These are phyloP conservation scores for Daldinia bambusicola DNA, from an alignment of 495 filamentous ascomycete genomes.

Conservation along the genomic window DNA sequence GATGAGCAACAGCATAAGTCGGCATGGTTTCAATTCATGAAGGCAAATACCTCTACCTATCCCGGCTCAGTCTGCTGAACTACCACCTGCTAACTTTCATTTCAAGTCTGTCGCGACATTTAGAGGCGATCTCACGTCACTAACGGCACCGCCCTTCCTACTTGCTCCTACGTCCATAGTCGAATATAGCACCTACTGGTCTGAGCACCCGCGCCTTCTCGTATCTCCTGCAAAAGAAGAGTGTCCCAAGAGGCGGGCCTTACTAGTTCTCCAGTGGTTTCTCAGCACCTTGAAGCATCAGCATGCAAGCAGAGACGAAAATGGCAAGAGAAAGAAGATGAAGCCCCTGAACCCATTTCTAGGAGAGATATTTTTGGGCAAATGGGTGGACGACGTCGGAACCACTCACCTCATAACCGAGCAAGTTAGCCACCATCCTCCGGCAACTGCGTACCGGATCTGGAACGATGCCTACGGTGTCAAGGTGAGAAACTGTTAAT, in stretches of 20 bases:
- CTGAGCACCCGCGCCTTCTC: constrained; percentile 82
- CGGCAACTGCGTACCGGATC: constrained; percentile 84
- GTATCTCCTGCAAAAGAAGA: constrained; percentile 76
- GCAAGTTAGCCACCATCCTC: constrained; percentile 78
- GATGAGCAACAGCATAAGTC: constrained; percentile 41
- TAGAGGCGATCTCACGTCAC: constrained; percentile 82
- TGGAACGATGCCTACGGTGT: constrained; percentile 81
- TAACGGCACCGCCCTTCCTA: constrained; percentile 89
- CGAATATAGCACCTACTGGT: constrained; percentile 89
- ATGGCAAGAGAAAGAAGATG: constrained; percentile 83
- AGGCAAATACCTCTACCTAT: constrained; percentile 31
- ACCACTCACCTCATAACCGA: constrained; percentile 67
- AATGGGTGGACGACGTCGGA: constrained; percentile 80
- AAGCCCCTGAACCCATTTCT: constrained; percentile 86
- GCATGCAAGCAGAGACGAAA: constrained; percentile 82
- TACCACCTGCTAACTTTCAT: constrained; percentile 10
- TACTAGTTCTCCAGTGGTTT: constrained; percentile 88
- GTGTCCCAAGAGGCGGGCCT: constrained; percentile 76
- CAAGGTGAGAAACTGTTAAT: constrained; percentile 55
- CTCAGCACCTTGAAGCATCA: constrained; percentile 83
- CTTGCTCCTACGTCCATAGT: constrained; percentile 80
- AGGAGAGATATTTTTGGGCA: constrained; percentile 89
- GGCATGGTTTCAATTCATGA: constrained; percentile 51
- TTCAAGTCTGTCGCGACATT: constrained; percentile 81
- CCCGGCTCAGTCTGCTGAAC: not conserved